Conservation (phyloP, 768 basidiomycete species). For the Mycena polygramma region DNA sequence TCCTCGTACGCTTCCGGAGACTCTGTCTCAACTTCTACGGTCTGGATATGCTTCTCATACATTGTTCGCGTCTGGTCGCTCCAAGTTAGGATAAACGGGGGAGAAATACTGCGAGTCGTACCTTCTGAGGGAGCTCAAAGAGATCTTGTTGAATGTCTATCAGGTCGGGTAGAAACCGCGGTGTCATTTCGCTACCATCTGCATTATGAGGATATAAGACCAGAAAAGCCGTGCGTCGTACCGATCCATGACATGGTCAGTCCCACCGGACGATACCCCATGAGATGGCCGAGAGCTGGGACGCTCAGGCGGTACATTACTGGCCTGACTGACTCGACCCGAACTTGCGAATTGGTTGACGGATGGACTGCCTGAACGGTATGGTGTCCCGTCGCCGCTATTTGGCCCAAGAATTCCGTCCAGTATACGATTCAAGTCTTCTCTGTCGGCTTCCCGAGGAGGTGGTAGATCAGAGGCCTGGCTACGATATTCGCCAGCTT, state of each 20-base stretch:
- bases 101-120: slow-evolving; percentile 41
- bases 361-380: slow-evolving; percentile 59
- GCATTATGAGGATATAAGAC: slow-evolving; percentile 12
- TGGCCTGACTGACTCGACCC: slow-evolving; percentile 78
- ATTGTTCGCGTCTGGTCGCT: slow-evolving; percentile 78
- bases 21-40: slow-evolving; percentile 73
- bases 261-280: slow-evolving; percentile 47
- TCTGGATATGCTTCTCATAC: slow-evolving; percentile 90
- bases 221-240: slow-evolving; percentile 47
- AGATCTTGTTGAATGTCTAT: slow-evolving; percentile 92
- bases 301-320: slow-evolving; percentile 70
- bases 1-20: slow-evolving; percentile 69
- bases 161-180: slow-evolving; percentile 80
- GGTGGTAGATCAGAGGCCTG: slow-evolving; percentile 57
- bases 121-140: slow-evolving; percentile 91
- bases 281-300: slow-evolving; percentile 42
- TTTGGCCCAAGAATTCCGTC: slow-evolving; percentile 65
- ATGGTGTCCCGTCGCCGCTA: slow-evolving; percentile 76
- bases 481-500: slow-evolving; percentile 13
- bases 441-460: slow-evolving; percentile 64
- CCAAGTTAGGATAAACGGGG: slow-evolving; percentile 40
- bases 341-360: slow-evolving; percentile 55
- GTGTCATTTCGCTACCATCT: slow-evolving; percentile 66
- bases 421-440: slow-evolving; percentile 78
- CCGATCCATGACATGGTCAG: slow-evolving; percentile 81